phyloP scores from a whole-genome alignment of 2,329 filamentous ascomycete genomes.

The Thielaviopsis musarum region DNA sequence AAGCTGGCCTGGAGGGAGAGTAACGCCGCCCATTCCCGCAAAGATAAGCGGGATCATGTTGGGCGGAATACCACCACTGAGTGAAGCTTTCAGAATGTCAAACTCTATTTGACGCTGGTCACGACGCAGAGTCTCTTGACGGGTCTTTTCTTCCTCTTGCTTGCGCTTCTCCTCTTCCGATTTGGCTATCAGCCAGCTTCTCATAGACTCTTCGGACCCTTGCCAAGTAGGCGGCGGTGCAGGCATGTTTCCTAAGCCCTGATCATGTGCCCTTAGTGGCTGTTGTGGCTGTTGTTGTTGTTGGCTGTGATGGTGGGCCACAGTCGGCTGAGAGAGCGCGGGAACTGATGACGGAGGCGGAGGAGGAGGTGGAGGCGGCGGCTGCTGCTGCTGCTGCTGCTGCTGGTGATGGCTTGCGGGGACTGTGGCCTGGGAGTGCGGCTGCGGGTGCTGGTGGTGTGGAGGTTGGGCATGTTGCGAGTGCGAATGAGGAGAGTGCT shows the following conservation, averaged over 20 bases:
- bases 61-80: slow-evolving; percentile 55
- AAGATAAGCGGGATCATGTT: slow-evolving; percentile 62
- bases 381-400: slow-evolving; percentile 14
- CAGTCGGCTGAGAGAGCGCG: neutral
- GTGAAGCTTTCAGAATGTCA: slow-evolving; percentile 51
- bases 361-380: neutral
- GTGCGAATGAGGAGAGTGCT: slow-evolving; percentile 8
- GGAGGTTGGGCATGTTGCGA: slow-evolving; percentile 11
- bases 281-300: neutral
- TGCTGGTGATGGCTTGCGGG: slow-evolving; percentile 19
- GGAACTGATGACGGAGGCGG: neutral
- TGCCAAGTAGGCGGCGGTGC: slow-evolving; percentile 49
- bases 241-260: slow-evolving; percentile 37
- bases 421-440: slow-evolving; percentile 18
- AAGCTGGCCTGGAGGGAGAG: slow-evolving; percentile 40
- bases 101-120: slow-evolving; percentile 60
- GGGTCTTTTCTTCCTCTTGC: slow-evolving; percentile 57
- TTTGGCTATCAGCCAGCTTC: slow-evolving; percentile 52
- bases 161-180: slow-evolving; percentile 55
- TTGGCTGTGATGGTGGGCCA: neutral
- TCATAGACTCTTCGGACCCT: slow-evolving; percentile 53
- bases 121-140: slow-evolving; percentile 46
- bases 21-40: slow-evolving; percentile 50
- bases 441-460: slow-evolving; percentile 16
- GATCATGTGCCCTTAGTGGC: slow-evolving; percentile 13